A percentile compares a stretch with the other conserved stretches of the same genome.
Conservation (phyloP, 257 asterid species). For the Solanum arcanum region DNA sequence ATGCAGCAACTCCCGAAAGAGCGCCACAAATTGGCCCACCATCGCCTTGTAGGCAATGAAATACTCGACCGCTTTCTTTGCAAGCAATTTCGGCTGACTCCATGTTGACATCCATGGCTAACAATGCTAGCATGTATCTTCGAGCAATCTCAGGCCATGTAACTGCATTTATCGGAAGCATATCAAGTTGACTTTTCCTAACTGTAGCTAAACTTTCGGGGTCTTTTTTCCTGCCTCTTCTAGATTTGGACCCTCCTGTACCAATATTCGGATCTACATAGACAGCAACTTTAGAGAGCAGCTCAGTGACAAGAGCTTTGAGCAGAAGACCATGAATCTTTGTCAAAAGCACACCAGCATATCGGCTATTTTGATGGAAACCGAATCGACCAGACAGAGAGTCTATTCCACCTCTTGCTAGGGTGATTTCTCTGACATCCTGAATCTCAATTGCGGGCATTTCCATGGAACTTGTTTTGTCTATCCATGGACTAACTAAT, state of each 20-base stretch:
- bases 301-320: conserved; percentile 62
- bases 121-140: conserved; percentile 65
- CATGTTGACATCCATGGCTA: conserved; percentile 74
- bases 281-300: conserved; percentile 65
- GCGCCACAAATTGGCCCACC: conserved; percentile 91
- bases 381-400: conserved; percentile 29
- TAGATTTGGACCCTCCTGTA: conserved; percentile 64
- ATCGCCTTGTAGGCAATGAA: conserved; percentile 86
- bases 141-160: conserved; percentile 97
- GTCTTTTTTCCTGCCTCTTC: conserved; percentile 81
- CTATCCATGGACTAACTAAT: conserved; percentile 65
- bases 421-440: conserved; percentile 18
- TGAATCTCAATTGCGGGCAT: conserved; percentile 18
- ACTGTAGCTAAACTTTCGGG: conserved; percentile 44
- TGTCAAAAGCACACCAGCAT: conserved; percentile 49
- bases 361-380: conserved; percentile 13
- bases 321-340: conserved; percentile 49
- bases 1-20: conserved; percentile 72
- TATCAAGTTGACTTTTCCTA: conserved; percentile 57
- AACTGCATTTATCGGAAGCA: conserved; percentile 75
- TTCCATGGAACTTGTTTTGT: conserved; percentile 23
- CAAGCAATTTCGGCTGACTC: conserved; percentile 70
- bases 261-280: conserved; percentile 65
- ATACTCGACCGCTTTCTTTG: conserved; percentile 86
- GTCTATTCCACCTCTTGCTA: conserved; percentile 17